A percentile compares a stretch with the other conserved stretches of the same genome.
Evolutionary conservation across 192 early-diverging fungal species (phyloP).

Genomic region (Bifiguratus adelaidae): DNA sequence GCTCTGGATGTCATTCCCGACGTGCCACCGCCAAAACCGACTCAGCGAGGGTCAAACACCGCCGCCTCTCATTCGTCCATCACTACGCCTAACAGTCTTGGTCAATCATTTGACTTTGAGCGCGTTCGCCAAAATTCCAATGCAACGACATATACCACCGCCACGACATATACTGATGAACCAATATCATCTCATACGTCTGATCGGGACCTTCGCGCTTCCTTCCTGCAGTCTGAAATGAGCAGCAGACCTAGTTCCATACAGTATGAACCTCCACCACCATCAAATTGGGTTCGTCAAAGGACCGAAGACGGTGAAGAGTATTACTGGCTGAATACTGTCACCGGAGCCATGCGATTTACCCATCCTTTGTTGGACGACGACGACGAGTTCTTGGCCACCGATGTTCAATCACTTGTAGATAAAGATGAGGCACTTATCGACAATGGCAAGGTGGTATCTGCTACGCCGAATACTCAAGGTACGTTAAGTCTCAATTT

Average conservation of each 20-base stretch:
- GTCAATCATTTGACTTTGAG: no score
- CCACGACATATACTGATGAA: no score
- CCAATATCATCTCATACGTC: no score
- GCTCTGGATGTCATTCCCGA: neutral
- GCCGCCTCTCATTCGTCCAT: neutral
- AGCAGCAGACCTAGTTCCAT: neutral
- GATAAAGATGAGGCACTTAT: no score
- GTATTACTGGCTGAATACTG: constrained; percentile 21
- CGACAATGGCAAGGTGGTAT: constrained; percentile 1
- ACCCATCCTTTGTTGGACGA: constrained; percentile 14
- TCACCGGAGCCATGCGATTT: constrained; percentile 22
- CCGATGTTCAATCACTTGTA: neutral
- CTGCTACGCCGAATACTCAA: neutral
- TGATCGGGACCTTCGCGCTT: no score
- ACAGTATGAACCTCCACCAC: neutral
- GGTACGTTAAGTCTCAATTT: neutral
- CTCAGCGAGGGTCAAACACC: neutral
- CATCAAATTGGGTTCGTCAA: constrained; percentile 12
- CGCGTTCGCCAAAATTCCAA: neutral
- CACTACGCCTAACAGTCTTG: neutral
- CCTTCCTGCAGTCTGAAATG: neutral
- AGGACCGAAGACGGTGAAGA: constrained; percentile 21
- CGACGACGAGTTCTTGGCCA: constrained; percentile 3
- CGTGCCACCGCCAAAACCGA: no score
- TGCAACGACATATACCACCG: neutral